Evolutionary conservation across 345 rosid species (phyloP), one percentile per base, ranked within the genome.

Genomic region (Brassica juncea): DNA sequence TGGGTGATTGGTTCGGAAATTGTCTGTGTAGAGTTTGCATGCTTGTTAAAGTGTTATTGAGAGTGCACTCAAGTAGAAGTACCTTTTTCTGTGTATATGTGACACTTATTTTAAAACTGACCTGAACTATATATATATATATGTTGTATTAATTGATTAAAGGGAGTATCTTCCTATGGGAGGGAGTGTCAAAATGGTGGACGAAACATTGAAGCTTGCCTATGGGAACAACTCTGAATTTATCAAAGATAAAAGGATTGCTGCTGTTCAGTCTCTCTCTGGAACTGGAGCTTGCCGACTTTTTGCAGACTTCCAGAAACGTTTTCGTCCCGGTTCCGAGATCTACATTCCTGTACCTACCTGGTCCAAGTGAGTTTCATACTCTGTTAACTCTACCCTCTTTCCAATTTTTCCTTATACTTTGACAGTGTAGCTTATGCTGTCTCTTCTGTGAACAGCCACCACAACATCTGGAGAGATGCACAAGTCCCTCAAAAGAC

Each of bases 121-220:
- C 65, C 0, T 68, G 54, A 80, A 60, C 47, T 34, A 6, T 67
- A 30, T 75, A 4, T 63, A 39, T 34, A 6, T 67, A 23, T 23
- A 23, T 23, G 25, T 23, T 60, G 54, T 62, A 5, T 31, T 55
- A 0, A 19, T 19, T 0, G 5, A 57, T 25, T 59, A 6, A 52
- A 94, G 99, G 99, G 99, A 94, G 84, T 94, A 94, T 76, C 99
- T 94, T 83, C 97, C 99, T 6, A 94, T 94, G 97, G 99, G 99
- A 67, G 99, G 97, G 61, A 92, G 97, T 84, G 86, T 86, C 69
- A 88, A 89, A 30, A 94, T 92, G 99, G 89, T 92, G 69, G 93
- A 91, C 69, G 95, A 89, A 82, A 90, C 97, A 30, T 80, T 94
- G 83, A 94, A 94, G 87, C 85, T 94, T 80, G 97, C 99, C 16